Evolutionary conservation across 192 early-diverging fungal genomes (phyloP).

Genomic region (Coemansia sp.): DNA sequence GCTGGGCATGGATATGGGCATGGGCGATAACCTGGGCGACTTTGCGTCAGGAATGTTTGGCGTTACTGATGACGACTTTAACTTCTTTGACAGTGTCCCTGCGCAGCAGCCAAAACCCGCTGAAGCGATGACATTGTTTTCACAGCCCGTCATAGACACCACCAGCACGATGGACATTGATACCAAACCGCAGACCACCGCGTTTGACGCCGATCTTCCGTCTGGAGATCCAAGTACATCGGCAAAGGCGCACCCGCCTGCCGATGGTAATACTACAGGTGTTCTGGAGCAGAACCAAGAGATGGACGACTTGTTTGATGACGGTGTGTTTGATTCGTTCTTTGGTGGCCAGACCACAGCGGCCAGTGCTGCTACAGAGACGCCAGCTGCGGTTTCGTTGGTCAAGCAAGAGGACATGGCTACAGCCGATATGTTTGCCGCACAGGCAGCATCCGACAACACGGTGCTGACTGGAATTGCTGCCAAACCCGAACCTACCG

Average conservation of each 20-base stretch:
- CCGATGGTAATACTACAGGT: background rate
- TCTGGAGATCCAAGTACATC: background rate
- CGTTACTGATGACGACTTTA: slow-evolving; percentile 55
- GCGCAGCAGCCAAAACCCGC: slow-evolving; percentile 22
- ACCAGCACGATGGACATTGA: slow-evolving; percentile 12
- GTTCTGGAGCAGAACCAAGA: slow-evolving; percentile 9
- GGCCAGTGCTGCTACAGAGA: background rate
- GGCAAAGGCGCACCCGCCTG: background rate
- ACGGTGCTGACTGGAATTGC: background rate
- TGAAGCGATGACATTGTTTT: background rate
- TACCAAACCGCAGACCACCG: slow-evolving; percentile 1
- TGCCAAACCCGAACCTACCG: background rate
- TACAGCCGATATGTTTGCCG: background rate
- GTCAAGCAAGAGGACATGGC: background rate
- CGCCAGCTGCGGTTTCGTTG: background rate
- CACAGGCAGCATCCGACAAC: background rate
- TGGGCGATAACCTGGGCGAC: slow-evolving; percentile 38
- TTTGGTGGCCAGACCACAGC: slow-evolving; percentile 31
- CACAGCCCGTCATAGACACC: background rate
- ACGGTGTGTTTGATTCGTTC: slow-evolving; percentile 46
- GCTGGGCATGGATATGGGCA: slow-evolving; percentile 29
- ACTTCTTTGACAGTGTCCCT: slow-evolving; percentile 47
- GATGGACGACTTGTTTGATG: slow-evolving; percentile 43
- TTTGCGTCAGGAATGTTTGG: slow-evolving; percentile 44
- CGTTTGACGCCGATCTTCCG: slow-evolving; percentile 4